Base-by-base conservation (phyloP, 306 rosid genomes). In the Amphicarpaea edgeworthii region DNA sequence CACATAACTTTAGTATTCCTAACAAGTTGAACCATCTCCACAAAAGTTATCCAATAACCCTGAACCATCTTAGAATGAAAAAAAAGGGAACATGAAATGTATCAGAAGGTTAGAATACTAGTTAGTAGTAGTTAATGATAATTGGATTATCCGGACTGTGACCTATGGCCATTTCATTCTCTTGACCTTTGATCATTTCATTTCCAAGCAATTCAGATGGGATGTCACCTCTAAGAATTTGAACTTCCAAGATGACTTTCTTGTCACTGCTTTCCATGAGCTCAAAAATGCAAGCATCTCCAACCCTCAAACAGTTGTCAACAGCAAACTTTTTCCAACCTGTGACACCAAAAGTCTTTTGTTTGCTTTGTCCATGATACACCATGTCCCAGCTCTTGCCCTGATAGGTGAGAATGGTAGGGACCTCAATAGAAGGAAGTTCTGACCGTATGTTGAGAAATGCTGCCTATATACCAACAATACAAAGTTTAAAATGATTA, bases 141-240 rank as follows among this genome's bases (percentile, higher is more conserved):
- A 91, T 68, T 8, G 92, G 79, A 30, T 28, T 37, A 20, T 75
- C 72, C 59, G 7, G 28, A 57, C 46, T 30, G 67, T 70, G 81
- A 59, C 87, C 89, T 4, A 30, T 30, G 16, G 3, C 3, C 34
- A 58, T 40, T 24, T 24, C 28, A 24, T 24, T 24, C 3, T 24
- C 34, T 30, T 30, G 5, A 30, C 34, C 34, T 30, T 3, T 30
- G 34, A 30, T 30, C 79, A 12, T 79, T 8, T 40, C 68, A 15
- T 19, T 83, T 12, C 32, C 68, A 19, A 37, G 79, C 58, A 84
- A 20, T 24, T 78, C 66, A 10, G 51, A 17, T 7, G 93, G 96
- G 79, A 88, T 59, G 80, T 88, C 90, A 8, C 97, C 92, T 84
- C 88, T 81, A 70, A 91, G 93, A 76, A 91, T 87, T 70, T 87